phyloP scores from a whole-genome alignment of 805 yeast species.

The Kodamaea sagamina region DNA sequence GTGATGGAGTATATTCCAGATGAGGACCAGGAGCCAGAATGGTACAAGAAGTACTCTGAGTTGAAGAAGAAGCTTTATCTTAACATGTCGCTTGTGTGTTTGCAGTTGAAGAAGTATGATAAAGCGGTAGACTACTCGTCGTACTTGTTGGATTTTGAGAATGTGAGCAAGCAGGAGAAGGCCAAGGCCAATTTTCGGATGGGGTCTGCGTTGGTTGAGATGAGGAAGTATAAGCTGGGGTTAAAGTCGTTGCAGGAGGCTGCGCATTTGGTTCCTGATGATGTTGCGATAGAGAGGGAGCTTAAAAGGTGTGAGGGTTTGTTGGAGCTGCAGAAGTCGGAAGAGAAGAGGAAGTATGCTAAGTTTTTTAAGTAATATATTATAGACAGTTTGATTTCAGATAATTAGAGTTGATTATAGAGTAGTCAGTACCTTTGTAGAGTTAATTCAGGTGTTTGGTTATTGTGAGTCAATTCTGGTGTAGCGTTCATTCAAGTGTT shows the following conservation, averaged over 20 bases:
- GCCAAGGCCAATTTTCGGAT: constrained; percentile 64
- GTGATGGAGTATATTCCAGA: constrained; percentile 75
- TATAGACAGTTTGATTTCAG: no score
- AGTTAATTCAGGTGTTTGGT: no score
- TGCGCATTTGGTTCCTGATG: constrained; percentile 45
- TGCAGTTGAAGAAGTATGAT: constrained; percentile 51
- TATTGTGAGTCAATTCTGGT: no score
- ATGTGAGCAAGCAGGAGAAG: constrained; percentile 37
- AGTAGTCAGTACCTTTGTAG: no score
- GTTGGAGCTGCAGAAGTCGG: constrained; percentile 46
- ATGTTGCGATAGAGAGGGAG: constrained; percentile 49
- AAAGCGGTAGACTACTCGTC: constrained; percentile 55
- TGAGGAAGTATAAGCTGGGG: constrained; percentile 53
- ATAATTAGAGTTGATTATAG: no score
- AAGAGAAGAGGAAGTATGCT: constrained; percentile 56
- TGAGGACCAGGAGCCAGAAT: constrained; percentile 57
- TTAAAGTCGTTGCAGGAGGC: constrained; percentile 49
- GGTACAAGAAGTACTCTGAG: constrained; percentile 49
- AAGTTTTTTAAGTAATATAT: constrained; percentile 58
- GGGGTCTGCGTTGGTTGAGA: constrained; percentile 45
- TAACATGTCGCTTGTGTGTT: constrained; percentile 58
- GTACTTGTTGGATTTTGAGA: constrained; percentile 55
- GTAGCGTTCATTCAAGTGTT: no score
- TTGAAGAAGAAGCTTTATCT: constrained; percentile 55
- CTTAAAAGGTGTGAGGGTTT: constrained; percentile 41